phyloP scores from a whole-genome alignment of 2,329 filamentous ascomycete genomes.

The Neocatenulostroma microsporum region DNA sequence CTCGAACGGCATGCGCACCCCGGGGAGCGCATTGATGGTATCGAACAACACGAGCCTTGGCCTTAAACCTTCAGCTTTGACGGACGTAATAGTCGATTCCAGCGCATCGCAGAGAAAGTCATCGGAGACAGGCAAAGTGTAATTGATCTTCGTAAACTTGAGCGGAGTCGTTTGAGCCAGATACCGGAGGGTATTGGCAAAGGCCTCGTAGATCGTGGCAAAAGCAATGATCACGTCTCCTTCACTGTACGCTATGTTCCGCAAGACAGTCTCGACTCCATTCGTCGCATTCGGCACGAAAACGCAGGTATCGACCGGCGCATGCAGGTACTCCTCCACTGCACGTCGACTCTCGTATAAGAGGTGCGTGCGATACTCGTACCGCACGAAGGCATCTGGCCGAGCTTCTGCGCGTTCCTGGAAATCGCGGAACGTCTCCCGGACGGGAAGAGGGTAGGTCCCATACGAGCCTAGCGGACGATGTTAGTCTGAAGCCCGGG shows the following conservation, averaged over 20 bases:
- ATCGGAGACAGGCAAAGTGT: slow-evolving; percentile 66
- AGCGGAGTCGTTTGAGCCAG: slow-evolving; percentile 59
- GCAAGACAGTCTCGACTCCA: slow-evolving; percentile 70
- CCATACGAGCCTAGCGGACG: slow-evolving; percentile 9
- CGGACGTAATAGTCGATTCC: slow-evolving; percentile 45
- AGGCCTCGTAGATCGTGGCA: slow-evolving; percentile 67
- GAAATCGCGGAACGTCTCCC: slow-evolving; percentile 53
- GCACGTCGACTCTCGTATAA: slow-evolving; percentile 59
- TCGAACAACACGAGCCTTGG: slow-evolving; percentile 69
- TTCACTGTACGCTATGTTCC: slow-evolving; percentile 58
- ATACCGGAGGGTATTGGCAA: slow-evolving; percentile 66
- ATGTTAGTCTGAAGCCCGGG: background rate
- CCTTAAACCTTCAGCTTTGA: slow-evolving; percentile 50
- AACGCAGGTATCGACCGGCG: slow-evolving; percentile 58
- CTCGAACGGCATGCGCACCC: slow-evolving; percentile 72
- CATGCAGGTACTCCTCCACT: slow-evolving; percentile 59
- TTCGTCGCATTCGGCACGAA: slow-evolving; percentile 76
- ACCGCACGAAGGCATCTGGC: slow-evolving; percentile 71
- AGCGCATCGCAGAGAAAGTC: slow-evolving; percentile 58
- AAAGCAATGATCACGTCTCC: slow-evolving; percentile 77
- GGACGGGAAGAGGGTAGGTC: slow-evolving; percentile 58
- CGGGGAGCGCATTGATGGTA: slow-evolving; percentile 69
- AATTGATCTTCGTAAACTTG: slow-evolving; percentile 46
- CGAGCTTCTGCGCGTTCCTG: slow-evolving; percentile 58
- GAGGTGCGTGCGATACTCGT: slow-evolving; percentile 50